phyloP scores from a whole-genome alignment of 2,329 filamentous ascomycete species.

The Penicillium verrucosum region DNA sequence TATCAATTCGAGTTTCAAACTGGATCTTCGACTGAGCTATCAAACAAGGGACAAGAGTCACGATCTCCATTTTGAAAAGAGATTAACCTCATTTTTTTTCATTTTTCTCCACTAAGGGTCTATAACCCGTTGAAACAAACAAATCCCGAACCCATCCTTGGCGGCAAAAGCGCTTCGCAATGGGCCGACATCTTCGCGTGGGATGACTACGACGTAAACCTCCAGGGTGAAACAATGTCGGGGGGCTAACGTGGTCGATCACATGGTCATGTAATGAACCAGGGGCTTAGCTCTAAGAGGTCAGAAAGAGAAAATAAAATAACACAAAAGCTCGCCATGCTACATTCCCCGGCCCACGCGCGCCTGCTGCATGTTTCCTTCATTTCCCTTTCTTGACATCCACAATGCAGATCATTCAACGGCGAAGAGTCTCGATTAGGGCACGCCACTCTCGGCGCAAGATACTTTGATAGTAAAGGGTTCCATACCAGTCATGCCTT shows the following conservation, averaged over 20 bases:
- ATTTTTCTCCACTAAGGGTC: neutral
- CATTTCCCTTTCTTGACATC: slow-evolving; percentile 7
- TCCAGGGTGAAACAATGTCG: slow-evolving; percentile 21
- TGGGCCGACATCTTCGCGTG: slow-evolving; percentile 18
- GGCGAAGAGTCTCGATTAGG: neutral
- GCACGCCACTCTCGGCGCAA: neutral
- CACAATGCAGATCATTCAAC: slow-evolving; percentile 4
- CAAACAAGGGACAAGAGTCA: slow-evolving; percentile 16
- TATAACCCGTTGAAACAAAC: slow-evolving; percentile 2
- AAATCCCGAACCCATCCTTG: neutral
- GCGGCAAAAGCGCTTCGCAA: slow-evolving; percentile 17
- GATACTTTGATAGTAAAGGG: neutral
- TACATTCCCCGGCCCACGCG: slow-evolving; percentile 16
- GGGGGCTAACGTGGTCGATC: slow-evolving; percentile 25
- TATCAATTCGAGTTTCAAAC: slow-evolving; percentile 6
- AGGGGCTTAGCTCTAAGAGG: slow-evolving; percentile 1
- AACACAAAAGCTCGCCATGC: slow-evolving; percentile 1
- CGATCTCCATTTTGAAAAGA: neutral
- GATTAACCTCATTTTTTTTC: slow-evolving; percentile 8
- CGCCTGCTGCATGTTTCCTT: slow-evolving; percentile 7
- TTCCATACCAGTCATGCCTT: slow-evolving; percentile 19
- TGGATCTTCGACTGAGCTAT: slow-evolving; percentile 10
- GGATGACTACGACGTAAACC: neutral
- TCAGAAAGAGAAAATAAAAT: neutral
- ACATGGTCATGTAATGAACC: slow-evolving; percentile 18